Evolutionary conservation across 352 stramenopile genomes (phyloP).

Genomic region (Globisporangium orthogonon): DNA sequence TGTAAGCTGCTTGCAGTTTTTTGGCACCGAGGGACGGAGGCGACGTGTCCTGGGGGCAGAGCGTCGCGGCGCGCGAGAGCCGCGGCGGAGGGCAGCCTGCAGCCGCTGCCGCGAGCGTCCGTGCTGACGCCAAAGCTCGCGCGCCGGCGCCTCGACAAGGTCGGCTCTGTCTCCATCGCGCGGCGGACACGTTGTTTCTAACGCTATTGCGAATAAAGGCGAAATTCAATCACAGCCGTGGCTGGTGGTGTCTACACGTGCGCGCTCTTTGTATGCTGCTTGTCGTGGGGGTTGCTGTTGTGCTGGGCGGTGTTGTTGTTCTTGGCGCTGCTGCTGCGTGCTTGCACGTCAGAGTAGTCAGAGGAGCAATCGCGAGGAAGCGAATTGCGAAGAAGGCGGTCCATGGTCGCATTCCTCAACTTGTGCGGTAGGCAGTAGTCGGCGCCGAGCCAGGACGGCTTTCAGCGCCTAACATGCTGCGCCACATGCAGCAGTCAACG

Average conservation of each 20-base stretch:
- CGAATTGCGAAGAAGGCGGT: too few relatives aligned
- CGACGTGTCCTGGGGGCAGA: constrained; percentile 6
- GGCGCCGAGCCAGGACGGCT: too few relatives aligned
- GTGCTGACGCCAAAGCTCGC: not conserved
- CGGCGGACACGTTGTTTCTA: constrained; percentile 38
- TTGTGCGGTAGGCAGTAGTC: too few relatives aligned
- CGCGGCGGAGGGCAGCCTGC: not conserved
- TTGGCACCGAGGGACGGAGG: constrained; percentile 13
- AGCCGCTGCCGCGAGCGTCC: not conserved
- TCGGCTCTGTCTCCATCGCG: constrained; percentile 4
- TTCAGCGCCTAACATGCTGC: too few relatives aligned
- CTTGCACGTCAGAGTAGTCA: too few relatives aligned
- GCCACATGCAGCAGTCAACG: too few relatives aligned
- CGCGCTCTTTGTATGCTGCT: not conserved
- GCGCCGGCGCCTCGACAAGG: not conserved
- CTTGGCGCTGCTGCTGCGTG: too few relatives aligned
- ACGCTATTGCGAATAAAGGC: constrained; percentile 81
- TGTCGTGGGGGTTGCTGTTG: too few relatives aligned
- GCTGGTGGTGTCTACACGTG: not conserved
- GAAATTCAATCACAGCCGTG: constrained; percentile 55
- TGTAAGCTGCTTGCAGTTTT: constrained; percentile 56
- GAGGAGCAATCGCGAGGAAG: too few relatives aligned
- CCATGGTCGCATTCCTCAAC: too few relatives aligned
- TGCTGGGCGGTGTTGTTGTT: too few relatives aligned
- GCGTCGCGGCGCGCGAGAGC: not conserved